Evolutionary conservation across 805 yeast genomes (phyloP).

Genomic region (Spathaspora girioi): DNA sequence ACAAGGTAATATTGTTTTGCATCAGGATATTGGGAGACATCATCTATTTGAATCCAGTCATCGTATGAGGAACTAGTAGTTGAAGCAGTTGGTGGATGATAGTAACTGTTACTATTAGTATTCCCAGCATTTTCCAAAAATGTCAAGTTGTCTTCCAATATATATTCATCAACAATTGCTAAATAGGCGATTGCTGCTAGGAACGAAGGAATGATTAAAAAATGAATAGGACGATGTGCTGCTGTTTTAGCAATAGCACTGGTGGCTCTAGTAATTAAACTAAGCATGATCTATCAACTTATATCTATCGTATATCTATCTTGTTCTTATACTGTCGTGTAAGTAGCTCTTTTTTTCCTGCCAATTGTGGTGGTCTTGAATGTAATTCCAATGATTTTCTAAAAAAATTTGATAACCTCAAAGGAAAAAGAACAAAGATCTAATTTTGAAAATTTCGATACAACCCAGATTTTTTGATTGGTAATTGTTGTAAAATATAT

Average conservation of each 20-base stretch:
- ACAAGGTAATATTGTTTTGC: slow-evolving; percentile 48
- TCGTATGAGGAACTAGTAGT: slow-evolving; percentile 21
- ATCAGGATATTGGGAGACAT: slow-evolving; percentile 33
- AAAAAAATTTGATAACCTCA: not conserved
- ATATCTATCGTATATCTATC: not conserved
- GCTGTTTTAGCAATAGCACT: slow-evolving; percentile 51
- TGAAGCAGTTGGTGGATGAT: slow-evolving; percentile 28
- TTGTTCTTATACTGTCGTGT: too few species aligned
- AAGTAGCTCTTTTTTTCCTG: not conserved
- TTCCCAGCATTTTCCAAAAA: slow-evolving; percentile 20
- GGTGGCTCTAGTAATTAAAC: slow-evolving; percentile 26
- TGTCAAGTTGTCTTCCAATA: slow-evolving; percentile 32
- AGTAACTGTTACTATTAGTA: slow-evolving; percentile 13
- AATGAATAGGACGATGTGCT: slow-evolving; percentile 84
- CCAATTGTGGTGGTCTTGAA: not conserved
- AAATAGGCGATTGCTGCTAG: slow-evolving; percentile 80
- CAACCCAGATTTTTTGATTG: not conserved
- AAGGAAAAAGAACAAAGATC: not conserved
- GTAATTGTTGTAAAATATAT: not conserved
- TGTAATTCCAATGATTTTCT: not conserved
- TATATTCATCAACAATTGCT: slow-evolving; percentile 65
- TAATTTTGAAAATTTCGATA: not conserved
- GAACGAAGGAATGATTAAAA: slow-evolving; percentile 66
- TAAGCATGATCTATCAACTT: slow-evolving; percentile 25
- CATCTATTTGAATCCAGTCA: slow-evolving; percentile 50